Base-by-base conservation (phyloP, 2,329 filamentous ascomycete species). In the Fonsecaea monophora region DNA sequence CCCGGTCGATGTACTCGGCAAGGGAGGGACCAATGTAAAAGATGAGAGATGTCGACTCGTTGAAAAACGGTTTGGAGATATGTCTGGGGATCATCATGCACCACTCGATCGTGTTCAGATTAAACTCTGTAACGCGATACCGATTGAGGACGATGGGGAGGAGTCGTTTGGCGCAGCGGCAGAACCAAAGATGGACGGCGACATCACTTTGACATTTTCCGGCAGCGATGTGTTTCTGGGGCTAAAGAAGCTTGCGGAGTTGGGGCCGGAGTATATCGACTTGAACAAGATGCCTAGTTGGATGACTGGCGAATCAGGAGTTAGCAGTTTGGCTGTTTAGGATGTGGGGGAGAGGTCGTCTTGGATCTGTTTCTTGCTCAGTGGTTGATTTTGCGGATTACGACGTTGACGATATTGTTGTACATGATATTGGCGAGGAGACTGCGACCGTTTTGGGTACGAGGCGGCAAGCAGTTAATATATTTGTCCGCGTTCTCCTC, bases 251-350 rank as follows among this genome's bases (percentile, higher is more conserved):
- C 82, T 96, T 37, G 90, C 94, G 0, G 92, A 96, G 77, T 80
- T 86, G 15, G 92, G 92, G 0, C 37, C 60, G 21, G 34, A 50
- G 15, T 71, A 81, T 4, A 82, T 96, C 32, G 88, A 96, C 75
- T 90, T 92, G 1, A 85, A 89, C 73, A 86, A 83, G 62, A 94
- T 96, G 90, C 92, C 93, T 0, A 90, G 90, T 0, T 96, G 92
- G 92, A 90, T 96, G 89, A 95, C 92, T 0, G 93, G 92, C 1
- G 92, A 96, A 74, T 90, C 92, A 53, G 90, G 89, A 0, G 88
- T 95, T 4, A 95, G 91, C 61, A 83, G 89, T 42, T 90, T 91
- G 0, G 84, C 87, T 34, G 87, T 96, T 9, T 68, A 67, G 60
- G 54, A 21, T 12, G 1, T 40, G 37, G 37, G 4, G 8, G 37